Base-by-base conservation (phyloP, 176 grass and related monocot species). In the Coix lacrymajobi region DNA sequence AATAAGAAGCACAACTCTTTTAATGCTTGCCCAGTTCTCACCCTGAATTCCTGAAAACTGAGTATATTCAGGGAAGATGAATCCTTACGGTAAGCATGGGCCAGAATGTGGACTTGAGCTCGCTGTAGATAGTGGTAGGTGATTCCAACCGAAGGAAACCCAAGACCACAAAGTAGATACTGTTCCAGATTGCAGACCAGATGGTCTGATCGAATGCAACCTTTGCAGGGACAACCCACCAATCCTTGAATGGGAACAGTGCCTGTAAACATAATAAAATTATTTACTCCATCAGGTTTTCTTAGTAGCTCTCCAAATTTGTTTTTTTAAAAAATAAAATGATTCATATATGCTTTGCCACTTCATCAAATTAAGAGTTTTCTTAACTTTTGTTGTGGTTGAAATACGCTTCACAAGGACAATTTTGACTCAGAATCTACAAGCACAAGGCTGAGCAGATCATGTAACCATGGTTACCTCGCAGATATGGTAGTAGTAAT, bases 101-200 rank as follows among this genome's bases (percentile, higher is more conserved):
- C 87, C 87, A 95, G 87, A 98, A 98, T 1, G 96, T 98, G 60
- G 92, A 81, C 76, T 86, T 95, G 79, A 98, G 87, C 85, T 95
- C 91, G 32, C 68, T 79, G 71, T 88, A 93, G 48, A 88, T 98
- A 40, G 73, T 95, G 64, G 75, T n/a, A 0, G 96, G 96, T 58
- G 92, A 95, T 77, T 98, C 96, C 14, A 91, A 69, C 17, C 92
- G 88, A 71, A 98, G 89, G 61, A 98, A 83, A 67, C 92, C 96
- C 77, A 98, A 71, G 29, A 76, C 87, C 26, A 95, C 85, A 31
- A 79, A 99, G 84, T 96, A 99, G 79, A 99, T 93, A 81, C 93
- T 99, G 77, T 99, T 99, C 96, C 96, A 99, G 30, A 99, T 64
- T 4, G 93, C 91, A 38, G 96, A 85, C 96, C 96, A 99, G 33